These are phyloP conservation scores for Chaetomium sp. DNA, from an alignment of 2,329 filamentous ascomycete species.

Conservation along the genomic window DNA sequence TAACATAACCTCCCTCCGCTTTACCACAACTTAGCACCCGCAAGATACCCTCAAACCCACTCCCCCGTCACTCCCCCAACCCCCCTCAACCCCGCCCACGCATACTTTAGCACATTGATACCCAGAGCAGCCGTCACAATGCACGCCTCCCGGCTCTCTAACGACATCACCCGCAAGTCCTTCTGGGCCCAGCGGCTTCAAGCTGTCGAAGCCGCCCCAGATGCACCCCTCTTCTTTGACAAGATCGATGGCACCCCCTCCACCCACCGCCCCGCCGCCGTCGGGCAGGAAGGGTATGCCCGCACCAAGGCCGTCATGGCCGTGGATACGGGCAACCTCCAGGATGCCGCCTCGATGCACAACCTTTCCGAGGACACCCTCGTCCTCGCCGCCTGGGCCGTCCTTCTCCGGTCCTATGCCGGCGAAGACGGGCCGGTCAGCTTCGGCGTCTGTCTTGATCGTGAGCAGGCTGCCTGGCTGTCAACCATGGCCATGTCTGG, in stretches of 20 bases:
- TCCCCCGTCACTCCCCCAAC: neutral
- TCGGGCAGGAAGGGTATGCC: conserved; percentile 9
- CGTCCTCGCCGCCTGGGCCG: conserved; percentile 19
- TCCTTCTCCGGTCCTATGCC: conserved; percentile 21
- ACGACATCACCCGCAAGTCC: conserved; percentile 23
- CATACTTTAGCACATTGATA: neutral
- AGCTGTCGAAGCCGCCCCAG: conserved; percentile 9
- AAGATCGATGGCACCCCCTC: neutral
- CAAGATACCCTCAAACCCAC: neutral
- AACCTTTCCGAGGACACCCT: conserved; percentile 19
- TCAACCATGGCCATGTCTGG: conserved; percentile 18
- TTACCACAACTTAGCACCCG: neutral
- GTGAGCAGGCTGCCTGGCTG: conserved; percentile 21
- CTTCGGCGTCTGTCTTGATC: conserved; percentile 22
- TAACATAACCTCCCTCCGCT: neutral
- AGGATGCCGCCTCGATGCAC: conserved; percentile 17
- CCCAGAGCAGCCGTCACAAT: neutral
- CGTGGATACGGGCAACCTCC: conserved; percentile 19
- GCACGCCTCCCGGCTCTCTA: conserved; percentile 18
- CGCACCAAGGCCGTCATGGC: conserved; percentile 25
- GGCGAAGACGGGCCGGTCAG: conserved; percentile 19
- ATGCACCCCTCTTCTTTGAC: conserved; percentile 19
- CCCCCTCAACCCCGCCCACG: neutral
- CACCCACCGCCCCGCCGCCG: neutral
- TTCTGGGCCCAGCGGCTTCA: conserved; percentile 21